Conservation (phyloP, 164 flowering plant species). For the Tetrastigma voinierianum region DNA sequence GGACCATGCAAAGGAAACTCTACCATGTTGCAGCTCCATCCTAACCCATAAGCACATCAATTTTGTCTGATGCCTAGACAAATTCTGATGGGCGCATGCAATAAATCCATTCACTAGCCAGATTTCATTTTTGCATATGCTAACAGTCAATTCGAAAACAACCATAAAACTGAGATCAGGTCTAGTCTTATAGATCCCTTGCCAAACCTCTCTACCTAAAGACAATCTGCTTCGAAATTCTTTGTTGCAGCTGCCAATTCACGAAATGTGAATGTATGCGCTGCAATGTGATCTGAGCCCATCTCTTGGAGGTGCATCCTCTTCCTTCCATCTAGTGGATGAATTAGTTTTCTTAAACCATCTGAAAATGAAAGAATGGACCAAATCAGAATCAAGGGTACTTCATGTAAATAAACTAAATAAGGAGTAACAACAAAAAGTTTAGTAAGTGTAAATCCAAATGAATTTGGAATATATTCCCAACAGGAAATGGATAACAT, state of each 20-base stretch:
- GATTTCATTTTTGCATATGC: neutral
- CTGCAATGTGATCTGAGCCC: slow-evolving; percentile 40
- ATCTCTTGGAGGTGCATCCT: slow-evolving; percentile 29
- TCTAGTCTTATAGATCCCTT: slow-evolving; percentile 56
- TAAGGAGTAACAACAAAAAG: neutral
- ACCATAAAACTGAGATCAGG: too few relatives aligned
- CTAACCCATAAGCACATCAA: too few relatives aligned
- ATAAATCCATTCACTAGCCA: neutral
- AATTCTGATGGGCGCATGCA: neutral
- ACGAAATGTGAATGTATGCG: slow-evolving; percentile 42
- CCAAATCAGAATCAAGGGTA: neutral
- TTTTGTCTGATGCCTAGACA: too few relatives aligned
- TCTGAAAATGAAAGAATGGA: slow-evolving; percentile 21
- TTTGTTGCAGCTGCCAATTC: slow-evolving; percentile 50
- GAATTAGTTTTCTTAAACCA: slow-evolving; percentile 25
- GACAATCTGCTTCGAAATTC: slow-evolving; percentile 47
- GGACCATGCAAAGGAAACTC: neutral
- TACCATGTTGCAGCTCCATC: neutral
- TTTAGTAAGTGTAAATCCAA: neutral
- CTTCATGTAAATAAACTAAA: too few relatives aligned
- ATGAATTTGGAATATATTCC: neutral
- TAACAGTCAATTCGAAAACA: too few relatives aligned
- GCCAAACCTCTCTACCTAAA: slow-evolving; percentile 67
- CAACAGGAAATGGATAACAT: neutral
- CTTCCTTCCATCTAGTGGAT: slow-evolving; percentile 20